Conservation (phyloP, 2,329 filamentous ascomycete genomes). For the Camillea tinctor region DNA sequence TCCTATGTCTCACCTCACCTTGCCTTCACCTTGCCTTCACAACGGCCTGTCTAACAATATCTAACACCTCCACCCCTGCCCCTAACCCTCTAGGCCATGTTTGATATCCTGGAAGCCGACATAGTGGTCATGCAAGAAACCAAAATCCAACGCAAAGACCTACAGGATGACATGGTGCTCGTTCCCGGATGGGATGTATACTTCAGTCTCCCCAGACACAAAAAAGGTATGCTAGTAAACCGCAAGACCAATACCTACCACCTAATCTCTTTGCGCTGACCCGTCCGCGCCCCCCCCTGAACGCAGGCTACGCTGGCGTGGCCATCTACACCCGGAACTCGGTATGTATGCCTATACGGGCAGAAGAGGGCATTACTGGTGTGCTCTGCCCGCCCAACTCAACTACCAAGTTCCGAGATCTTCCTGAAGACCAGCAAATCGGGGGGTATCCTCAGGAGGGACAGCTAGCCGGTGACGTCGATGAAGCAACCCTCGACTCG, state of each 20-base stretch:
- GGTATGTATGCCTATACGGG: conserved; percentile 79
- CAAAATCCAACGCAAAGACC: conserved; percentile 91
- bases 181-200: conserved; percentile 94
- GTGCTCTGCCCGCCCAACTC: conserved; percentile 73
- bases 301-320: conserved; percentile 85
- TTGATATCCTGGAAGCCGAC: conserved; percentile 87
- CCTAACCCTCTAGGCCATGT: conserved; percentile 67
- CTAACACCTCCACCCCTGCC: too few relatives aligned
- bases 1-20: background rate
- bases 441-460: conserved; percentile 77
- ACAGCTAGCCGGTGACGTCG: conserved; percentile 64
- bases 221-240: conserved; percentile 67
- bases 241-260: too few relatives aligned
- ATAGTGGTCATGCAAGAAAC: conserved; percentile 94
- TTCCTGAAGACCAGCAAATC: conserved; percentile 72
- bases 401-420: conserved; percentile 67
- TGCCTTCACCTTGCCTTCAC: too few relatives aligned
- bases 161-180: conserved; percentile 93
- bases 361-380: conserved; percentile 92
- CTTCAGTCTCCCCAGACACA: conserved; percentile 89
- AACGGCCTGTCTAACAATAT: too few relatives aligned
- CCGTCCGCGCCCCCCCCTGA: background rate
- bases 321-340: conserved; percentile 91
- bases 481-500: conserved; percentile 74
- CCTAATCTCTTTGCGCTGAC: too few relatives aligned